Evolutionary conservation across 768 basidiomycete species (phyloP).

Genomic region (Lentinula lateritia): DNA sequence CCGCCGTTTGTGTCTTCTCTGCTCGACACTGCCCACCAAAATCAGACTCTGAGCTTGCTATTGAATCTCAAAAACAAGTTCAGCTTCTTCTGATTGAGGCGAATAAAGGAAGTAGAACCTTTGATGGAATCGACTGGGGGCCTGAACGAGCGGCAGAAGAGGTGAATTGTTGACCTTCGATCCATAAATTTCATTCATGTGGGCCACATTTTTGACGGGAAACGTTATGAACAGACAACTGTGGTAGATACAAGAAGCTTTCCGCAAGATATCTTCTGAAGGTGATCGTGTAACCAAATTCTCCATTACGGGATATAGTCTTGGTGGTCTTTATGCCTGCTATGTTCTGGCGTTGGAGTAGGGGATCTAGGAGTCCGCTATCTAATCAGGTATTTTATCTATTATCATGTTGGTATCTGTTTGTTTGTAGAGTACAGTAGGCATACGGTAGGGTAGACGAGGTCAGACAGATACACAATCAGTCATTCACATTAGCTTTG

Average conservation of each 20-base stretch:
- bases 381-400: no score
- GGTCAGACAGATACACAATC: no score
- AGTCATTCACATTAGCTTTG: no score
- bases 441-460: no score
- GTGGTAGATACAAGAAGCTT: conserved; percentile 14
- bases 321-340: conserved; percentile 31
- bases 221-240: no score
- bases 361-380: background rate
- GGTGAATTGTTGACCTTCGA: background rate
- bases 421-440: no score
- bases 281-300: conserved; percentile 19
- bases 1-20: conserved; percentile 13
- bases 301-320: conserved; percentile 24
- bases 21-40: background rate
- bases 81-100: conserved; percentile 19
- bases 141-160: conserved; percentile 21
- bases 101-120: conserved; percentile 19
- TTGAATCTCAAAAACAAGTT: conserved; percentile 11
- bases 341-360: conserved; percentile 24
- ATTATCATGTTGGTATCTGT: no score
- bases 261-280: conserved; percentile 16
- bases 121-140: conserved; percentile 31
- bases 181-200: no score
- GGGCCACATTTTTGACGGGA: no score
- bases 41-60: background rate